These are phyloP conservation scores for Staphylotrichum tortipilum DNA, from an alignment of 495 filamentous ascomycete species.

Conservation along the genomic window DNA sequence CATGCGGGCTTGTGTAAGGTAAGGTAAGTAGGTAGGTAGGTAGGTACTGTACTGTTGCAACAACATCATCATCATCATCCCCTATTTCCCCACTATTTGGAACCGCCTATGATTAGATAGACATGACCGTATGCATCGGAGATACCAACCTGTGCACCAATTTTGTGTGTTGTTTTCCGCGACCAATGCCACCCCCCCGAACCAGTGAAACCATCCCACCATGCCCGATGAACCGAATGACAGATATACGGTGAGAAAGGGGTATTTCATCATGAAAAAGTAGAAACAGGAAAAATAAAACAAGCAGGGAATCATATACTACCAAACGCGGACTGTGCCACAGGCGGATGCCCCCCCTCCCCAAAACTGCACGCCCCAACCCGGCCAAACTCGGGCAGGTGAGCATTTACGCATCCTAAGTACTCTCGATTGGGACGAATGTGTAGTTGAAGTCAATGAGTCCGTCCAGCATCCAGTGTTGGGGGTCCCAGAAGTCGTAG, in stretches of 20 bases:
- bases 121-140: not conserved
- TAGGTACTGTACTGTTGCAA: not conserved
- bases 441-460: constrained; percentile 71
- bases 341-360: not conserved
- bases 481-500: constrained; percentile 79
- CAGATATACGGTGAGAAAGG: constrained; percentile 4
- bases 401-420: constrained; percentile 21
- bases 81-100: not conserved
- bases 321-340: not conserved
- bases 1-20: no score
- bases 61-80: not conserved
- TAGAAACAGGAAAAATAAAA: no score
- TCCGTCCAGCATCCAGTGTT: constrained; percentile 86
- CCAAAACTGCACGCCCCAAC: not conserved
- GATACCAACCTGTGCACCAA: not conserved
- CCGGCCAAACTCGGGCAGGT: not conserved
- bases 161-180: not conserved
- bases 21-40: not conserved
- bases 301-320: constrained; percentile 1
- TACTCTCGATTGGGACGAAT: constrained; percentile 38
- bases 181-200: not conserved
- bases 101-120: constrained; percentile 1
- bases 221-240: not conserved
- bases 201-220: not conserved
- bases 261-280: constrained; percentile 14